phyloP scores from a whole-genome alignment of 2,329 filamentous ascomycete genomes.

The Eutypa lata region DNA sequence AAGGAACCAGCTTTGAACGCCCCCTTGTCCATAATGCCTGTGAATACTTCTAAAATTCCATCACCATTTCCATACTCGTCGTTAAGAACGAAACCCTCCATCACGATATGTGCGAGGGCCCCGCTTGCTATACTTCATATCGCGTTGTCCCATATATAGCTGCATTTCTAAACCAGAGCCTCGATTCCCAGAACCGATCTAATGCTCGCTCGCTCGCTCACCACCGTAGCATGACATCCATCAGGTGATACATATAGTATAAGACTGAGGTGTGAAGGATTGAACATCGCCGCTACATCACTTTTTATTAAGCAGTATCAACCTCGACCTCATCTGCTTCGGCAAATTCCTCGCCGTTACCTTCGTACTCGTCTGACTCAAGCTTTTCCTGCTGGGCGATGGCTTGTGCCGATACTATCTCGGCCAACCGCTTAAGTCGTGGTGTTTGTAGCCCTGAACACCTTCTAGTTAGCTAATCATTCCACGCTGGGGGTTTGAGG shows the following conservation, averaged over 20 bases:
- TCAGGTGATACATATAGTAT: too few species aligned
- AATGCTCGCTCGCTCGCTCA: neutral
- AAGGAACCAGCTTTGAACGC: neutral
- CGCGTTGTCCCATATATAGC: neutral
- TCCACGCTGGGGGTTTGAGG: neutral
- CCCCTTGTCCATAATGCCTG: neutral
- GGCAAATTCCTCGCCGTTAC: conserved; percentile 37
- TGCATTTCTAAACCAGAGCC: neutral
- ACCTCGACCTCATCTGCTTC: conserved; percentile 48
- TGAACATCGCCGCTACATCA: conserved; percentile 3
- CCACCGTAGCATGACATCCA: neutral
- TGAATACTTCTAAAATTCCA: neutral
- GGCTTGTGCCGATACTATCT: conserved; percentile 95
- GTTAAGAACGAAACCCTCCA: neutral
- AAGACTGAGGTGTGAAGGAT: neutral
- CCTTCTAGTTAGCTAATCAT: conserved; percentile 22
- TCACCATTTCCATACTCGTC: neutral
- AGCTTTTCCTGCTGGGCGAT: conserved; percentile 90
- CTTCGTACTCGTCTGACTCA: conserved; percentile 45
- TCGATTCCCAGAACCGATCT: neutral
- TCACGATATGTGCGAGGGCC: neutral
- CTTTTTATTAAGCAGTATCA: conserved; percentile 31
- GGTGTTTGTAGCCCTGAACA: conserved; percentile 86
- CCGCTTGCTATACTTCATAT: neutral
- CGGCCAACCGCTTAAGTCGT: conserved; percentile 89